phyloP scores from a whole-genome alignment of 2,329 filamentous ascomycete species.

The Epichloe sp. region DNA sequence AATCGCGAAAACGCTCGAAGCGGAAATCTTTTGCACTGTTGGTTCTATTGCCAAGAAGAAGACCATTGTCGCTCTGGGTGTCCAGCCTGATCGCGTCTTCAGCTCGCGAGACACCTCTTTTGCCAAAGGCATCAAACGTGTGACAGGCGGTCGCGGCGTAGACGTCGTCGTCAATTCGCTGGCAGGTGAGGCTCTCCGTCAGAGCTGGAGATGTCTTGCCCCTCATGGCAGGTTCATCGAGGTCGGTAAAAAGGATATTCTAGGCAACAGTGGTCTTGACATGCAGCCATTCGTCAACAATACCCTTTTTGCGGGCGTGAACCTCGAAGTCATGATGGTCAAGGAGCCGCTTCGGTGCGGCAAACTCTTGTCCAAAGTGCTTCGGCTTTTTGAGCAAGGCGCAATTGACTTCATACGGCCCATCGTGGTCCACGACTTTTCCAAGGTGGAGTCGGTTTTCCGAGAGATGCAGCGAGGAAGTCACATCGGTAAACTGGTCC shows the following conservation, averaged over 20 bases:
- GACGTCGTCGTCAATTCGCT: conserved; percentile 3
- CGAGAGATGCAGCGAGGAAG: conserved; percentile 22
- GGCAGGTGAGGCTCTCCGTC: conserved; percentile 7
- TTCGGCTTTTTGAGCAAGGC: not conserved
- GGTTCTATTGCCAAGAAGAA: conserved; percentile 12
- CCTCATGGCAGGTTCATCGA: conserved; percentile 20
- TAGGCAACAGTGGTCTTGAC: conserved; percentile 17
- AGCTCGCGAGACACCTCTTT: not conserved
- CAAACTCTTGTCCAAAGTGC: not conserved
- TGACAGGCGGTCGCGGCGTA: conserved; percentile 4
- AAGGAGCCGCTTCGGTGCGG: not conserved
- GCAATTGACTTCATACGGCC: not conserved
- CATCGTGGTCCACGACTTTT: conserved; percentile 4
- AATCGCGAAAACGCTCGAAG: conserved; percentile 1
- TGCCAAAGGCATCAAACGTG: not conserved
- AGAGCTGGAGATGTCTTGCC: conserved; percentile 16
- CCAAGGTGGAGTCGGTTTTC: conserved; percentile 20
- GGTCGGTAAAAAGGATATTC: conserved; percentile 15
- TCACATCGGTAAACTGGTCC: conserved; percentile 26
- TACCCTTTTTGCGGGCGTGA: not conserved
- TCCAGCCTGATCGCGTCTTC: conserved; percentile 11
- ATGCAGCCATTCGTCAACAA: conserved; percentile 8
- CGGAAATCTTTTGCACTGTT: conserved; percentile 17
- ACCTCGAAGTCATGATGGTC: not conserved
- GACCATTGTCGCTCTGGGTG: conserved; percentile 11